A percentile compares a stretch with the other conserved stretches of the same genome.
These are phyloP conservation scores for Tilletiopsis washingtonensis DNA, from an alignment of 1,284 basidiomycete species.

Conservation along the genomic window DNA sequence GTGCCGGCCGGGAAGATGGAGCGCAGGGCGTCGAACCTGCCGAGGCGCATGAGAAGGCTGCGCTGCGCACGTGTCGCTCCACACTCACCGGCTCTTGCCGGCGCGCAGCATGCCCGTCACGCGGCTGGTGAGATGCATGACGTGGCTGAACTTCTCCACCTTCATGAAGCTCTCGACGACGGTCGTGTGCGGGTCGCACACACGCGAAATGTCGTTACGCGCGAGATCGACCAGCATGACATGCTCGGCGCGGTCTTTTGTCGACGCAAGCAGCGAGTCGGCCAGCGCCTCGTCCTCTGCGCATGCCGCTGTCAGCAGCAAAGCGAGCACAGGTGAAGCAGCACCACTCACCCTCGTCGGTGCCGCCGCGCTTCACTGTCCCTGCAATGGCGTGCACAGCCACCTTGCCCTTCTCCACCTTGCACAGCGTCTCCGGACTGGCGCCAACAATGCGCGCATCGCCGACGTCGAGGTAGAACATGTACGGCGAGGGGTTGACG, in stretches of 20 bases:
- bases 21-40: slow-evolving; percentile 91
- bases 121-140: slow-evolving; percentile 94
- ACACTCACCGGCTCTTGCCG: slow-evolving; percentile 67
- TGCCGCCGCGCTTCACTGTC: slow-evolving; percentile 80
- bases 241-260: slow-evolving; percentile 95
- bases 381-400: slow-evolving; percentile 98
- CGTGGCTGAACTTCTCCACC: slow-evolving; percentile 93
- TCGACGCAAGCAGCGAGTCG: slow-evolving; percentile 65
- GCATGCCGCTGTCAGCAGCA: not conserved
- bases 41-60: not conserved
- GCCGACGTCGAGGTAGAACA: slow-evolving; percentile 88
- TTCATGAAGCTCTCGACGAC: slow-evolving; percentile 92
- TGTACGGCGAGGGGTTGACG: slow-evolving; percentile 95
- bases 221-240: slow-evolving; percentile 99
- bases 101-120: slow-evolving; percentile 79
- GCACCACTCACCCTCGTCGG: slow-evolving; percentile 60
- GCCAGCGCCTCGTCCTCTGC: slow-evolving; percentile 79
- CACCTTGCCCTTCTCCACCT: slow-evolving; percentile 76
- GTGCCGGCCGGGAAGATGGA: slow-evolving; percentile 99
- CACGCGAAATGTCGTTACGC: slow-evolving; percentile 96
- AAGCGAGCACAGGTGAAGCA: slow-evolving; percentile 3
- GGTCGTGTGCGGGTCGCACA: slow-evolving; percentile 89
- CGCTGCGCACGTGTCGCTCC: not conserved
- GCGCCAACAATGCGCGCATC: slow-evolving; percentile 90
- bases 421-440: slow-evolving; percentile 94